A percentile compares a stretch with the other conserved stretches of the same genome.
These are phyloP conservation scores for Musa balbisiana DNA, from an alignment of 202 grass and related monocot genomes.

Conservation along the genomic window DNA sequence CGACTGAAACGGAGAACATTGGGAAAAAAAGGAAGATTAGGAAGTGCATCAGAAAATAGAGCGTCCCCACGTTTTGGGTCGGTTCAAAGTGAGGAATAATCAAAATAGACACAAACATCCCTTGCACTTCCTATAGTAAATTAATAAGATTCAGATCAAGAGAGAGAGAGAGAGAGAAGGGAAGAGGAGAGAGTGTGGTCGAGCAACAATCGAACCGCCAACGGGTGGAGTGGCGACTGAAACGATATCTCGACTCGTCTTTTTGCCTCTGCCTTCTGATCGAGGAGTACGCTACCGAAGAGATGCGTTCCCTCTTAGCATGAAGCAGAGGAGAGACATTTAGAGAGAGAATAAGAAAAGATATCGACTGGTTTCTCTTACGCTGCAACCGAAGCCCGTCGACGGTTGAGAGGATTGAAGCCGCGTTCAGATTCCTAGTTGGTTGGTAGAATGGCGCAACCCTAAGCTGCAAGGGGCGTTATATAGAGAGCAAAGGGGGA, in stretches of 20 bases:
- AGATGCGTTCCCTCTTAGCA: not conserved
- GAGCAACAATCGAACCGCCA: constrained; percentile 30
- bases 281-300: not conserved
- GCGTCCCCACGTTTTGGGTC: no score
- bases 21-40: no score
- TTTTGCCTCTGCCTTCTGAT: not conserved
- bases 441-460: not conserved
- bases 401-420: no score
- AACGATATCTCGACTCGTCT: constrained; percentile 28
- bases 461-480: not conserved
- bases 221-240: constrained; percentile 20
- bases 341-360: no score
- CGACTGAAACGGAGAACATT: no score
- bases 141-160: not conserved
- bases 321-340: not conserved
- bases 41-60: not conserved
- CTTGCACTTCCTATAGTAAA: no score
- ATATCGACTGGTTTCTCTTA: no score
- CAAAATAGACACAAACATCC: no score
- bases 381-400: no score
- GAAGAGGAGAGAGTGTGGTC: not conserved
- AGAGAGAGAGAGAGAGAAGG: not conserved
- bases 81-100: no score
- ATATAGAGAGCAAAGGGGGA: not conserved
- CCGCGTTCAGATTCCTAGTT: not conserved